Evolutionary conservation across 2,329 filamentous ascomycete genomes (phyloP).

Genomic region (Penicillium sp.): DNA sequence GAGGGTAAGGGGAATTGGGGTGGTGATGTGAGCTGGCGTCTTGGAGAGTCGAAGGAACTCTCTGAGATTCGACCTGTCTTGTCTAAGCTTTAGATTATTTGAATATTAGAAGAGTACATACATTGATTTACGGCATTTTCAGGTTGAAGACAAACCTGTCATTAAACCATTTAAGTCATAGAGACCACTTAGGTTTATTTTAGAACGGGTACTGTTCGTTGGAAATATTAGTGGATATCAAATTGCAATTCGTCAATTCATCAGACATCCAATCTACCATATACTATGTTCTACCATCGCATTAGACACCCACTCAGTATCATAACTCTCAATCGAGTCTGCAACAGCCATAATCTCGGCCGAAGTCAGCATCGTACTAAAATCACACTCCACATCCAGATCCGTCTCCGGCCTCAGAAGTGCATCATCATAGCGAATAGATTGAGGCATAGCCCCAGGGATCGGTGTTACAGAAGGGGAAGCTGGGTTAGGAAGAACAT

Average conservation of each 20-base stretch:
- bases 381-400: slow-evolving; percentile 12
- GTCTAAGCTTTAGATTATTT: slow-evolving; percentile 22
- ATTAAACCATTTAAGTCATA: not conserved
- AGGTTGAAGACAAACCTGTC: not conserved
- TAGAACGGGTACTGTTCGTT: not conserved
- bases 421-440: slow-evolving; percentile 14
- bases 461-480: slow-evolving; percentile 13
- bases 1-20: slow-evolving; percentile 38
- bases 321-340: slow-evolving; percentile 46
- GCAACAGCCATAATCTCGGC: slow-evolving; percentile 50
- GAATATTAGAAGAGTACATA: not conserved
- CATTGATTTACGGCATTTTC: not conserved
- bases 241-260: not conserved
- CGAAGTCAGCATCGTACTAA: slow-evolving; percentile 35
- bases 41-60: slow-evolving; percentile 38
- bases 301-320: slow-evolving; percentile 50
- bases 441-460: slow-evolving; percentile 3
- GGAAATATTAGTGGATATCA: not conserved
- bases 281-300: slow-evolving; percentile 47
- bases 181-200: not conserved
- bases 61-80: slow-evolving; percentile 18
- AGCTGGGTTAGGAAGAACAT: slow-evolving; percentile 1
- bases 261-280: slow-evolving; percentile 28
- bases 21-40: slow-evolving; percentile 50
- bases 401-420: slow-evolving; percentile 11